These are phyloP conservation scores for Wickerhamiella cacticola DNA, from an alignment of 805 yeast genomes.

Conservation along the genomic window DNA sequence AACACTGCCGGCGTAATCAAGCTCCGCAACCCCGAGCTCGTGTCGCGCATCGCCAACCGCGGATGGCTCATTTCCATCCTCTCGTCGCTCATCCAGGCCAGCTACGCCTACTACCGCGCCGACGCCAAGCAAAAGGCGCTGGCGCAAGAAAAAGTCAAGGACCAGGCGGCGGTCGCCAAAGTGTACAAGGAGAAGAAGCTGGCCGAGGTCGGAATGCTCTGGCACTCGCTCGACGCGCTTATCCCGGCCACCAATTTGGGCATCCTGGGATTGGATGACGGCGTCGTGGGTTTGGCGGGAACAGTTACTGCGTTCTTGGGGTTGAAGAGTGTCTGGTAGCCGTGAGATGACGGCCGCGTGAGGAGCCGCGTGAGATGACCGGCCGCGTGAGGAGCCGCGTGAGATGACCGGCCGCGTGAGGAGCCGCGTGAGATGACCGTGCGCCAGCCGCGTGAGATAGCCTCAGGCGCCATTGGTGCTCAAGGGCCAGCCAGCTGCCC, in stretches of 20 bases:
- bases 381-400: too few relatives aligned
- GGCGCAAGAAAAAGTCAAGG: conserved; percentile 18
- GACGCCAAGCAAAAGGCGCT: conserved; percentile 27
- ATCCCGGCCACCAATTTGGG: conserved; percentile 63
- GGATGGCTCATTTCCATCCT: conserved; percentile 68
- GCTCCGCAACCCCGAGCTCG: conserved; percentile 22
- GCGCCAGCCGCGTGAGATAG: too few relatives aligned
- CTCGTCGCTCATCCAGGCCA: conserved; percentile 49
- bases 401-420: too few relatives aligned
- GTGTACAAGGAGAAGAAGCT: conserved; percentile 32
- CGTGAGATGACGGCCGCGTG: too few relatives aligned
- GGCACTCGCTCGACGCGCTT: conserved; percentile 65
- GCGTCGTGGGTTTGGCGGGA: conserved; percentile 75
- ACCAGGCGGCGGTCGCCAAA: conserved; percentile 32
- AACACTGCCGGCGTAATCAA: conserved; percentile 27
- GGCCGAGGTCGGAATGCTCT: conserved; percentile 38
- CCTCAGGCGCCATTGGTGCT: too few relatives aligned
- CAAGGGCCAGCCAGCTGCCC: too few relatives aligned
- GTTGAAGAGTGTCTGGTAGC: conserved; percentile 28
- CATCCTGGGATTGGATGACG: conserved; percentile 54
- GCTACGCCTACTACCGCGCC: conserved; percentile 42
- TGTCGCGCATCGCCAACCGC: conserved; percentile 20
- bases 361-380: too few relatives aligned
- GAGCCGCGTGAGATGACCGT: too few relatives aligned
- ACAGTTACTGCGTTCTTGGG: conserved; percentile 70